Percentiles rank a stretch among this genome's conserved stretches.
These are phyloP conservation scores for Thuja plicata DNA, from an alignment of 83 land plant species.

Conservation along the genomic window DNA sequence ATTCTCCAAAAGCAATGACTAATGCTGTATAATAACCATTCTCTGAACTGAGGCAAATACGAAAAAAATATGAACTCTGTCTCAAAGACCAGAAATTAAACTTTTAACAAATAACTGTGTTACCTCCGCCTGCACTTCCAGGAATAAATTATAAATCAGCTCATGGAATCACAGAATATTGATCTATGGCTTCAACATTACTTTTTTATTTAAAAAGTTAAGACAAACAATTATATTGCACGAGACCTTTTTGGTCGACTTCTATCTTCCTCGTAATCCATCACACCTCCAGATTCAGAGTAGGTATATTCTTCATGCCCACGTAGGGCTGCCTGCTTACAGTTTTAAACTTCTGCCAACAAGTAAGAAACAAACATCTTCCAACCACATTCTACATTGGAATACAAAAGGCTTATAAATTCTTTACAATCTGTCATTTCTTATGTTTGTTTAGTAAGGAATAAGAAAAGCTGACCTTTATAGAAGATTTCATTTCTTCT, in stretches of 20 bases:
- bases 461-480: constrained; percentile 62
- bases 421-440: not conserved
- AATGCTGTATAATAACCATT: not conserved
- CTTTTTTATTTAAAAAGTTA: not conserved
- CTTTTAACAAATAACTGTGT: not conserved
- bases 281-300: constrained; percentile 85
- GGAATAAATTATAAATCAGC: not conserved
- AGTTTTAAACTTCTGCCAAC: constrained; percentile 81
- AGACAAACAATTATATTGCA: not conserved
- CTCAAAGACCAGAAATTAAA: not conserved
- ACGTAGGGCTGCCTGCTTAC: constrained; percentile 91
- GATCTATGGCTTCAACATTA: not conserved
- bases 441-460: constrained; percentile 2
- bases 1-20: not conserved
- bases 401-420: constrained; percentile 5
- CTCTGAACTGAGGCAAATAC: not conserved
- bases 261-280: constrained; percentile 93
- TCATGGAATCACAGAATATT: not conserved
- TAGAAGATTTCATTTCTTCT: constrained; percentile 75
- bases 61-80: not conserved
- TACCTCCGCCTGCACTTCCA: constrained; percentile 6
- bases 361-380: constrained; percentile 76
- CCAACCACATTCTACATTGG: constrained; percentile 30
- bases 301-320: constrained; percentile 82
- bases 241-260: constrained; percentile 88